A percentile compares a stretch with the other conserved stretches of the same genome.
Conservation (phyloP, 2,329 filamentous ascomycete genomes). For the Ambrosiella beaveri region DNA sequence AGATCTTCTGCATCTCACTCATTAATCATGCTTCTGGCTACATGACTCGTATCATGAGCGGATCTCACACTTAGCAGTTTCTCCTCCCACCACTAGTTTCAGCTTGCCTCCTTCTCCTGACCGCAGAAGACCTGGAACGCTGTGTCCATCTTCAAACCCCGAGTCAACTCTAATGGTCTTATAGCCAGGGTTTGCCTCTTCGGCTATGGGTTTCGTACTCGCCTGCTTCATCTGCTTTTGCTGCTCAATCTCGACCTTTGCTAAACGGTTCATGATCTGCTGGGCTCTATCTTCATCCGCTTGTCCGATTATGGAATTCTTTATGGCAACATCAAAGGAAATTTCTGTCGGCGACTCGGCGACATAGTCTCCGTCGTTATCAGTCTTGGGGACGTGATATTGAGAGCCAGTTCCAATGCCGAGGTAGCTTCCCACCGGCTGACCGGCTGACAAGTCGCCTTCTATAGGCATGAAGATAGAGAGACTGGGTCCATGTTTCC, state of each 20-base stretch:
- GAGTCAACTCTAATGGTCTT: slow-evolving; percentile 10
- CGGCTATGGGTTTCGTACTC: neutral
- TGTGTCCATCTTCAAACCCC: slow-evolving; percentile 3
- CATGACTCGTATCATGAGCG: too few relatives aligned
- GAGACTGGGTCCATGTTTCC: slow-evolving; percentile 19
- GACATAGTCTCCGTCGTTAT: slow-evolving; percentile 23
- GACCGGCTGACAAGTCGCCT: neutral
- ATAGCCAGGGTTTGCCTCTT: too few relatives aligned
- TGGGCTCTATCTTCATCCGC: neutral
- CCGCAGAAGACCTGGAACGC: too few relatives aligned
- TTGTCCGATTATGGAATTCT: neutral
- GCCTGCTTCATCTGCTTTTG: neutral
- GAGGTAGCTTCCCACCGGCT: slow-evolving; percentile 32
- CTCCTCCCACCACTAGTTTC: too few relatives aligned
- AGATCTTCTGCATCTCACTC: too few relatives aligned
- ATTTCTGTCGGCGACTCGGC: slow-evolving; percentile 64
- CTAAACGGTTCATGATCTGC: neutral
- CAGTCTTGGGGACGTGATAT: slow-evolving; percentile 24
- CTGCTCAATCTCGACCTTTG: slow-evolving; percentile 31
- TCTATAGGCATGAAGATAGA: slow-evolving; percentile 12
- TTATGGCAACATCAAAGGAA: slow-evolving; percentile 74
- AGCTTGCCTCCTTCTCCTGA: too few relatives aligned
- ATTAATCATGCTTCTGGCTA: too few relatives aligned
- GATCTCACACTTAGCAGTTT: too few relatives aligned
- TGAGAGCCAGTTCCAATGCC: slow-evolving; percentile 51